Percentiles rank a stretch among this genome's conserved stretches.
Conservation (phyloP, 805 yeast species). For the Saccharomycopsis malanga region DNA sequence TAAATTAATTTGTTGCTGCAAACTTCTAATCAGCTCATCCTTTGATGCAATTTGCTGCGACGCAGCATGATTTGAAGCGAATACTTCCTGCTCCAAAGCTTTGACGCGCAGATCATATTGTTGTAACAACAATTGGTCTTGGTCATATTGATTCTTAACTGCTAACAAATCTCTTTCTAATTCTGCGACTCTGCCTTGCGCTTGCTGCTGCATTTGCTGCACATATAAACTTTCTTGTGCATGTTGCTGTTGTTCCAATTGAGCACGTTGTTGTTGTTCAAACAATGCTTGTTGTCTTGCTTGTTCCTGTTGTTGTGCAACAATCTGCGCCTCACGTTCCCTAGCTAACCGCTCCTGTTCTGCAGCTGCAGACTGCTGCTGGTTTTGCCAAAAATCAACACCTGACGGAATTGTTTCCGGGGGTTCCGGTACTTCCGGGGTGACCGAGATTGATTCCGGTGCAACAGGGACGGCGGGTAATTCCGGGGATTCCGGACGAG, state of each 20-base stretch:
- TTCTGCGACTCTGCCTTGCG: constrained; percentile 72
- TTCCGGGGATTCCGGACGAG: constrained; percentile 30
- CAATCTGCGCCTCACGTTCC: constrained; percentile 57
- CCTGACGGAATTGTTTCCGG: constrained; percentile 46
- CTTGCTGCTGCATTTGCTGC: constrained; percentile 64
- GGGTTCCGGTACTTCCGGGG: constrained; percentile 29
- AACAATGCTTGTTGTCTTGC: constrained; percentile 59
- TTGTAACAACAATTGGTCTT: constrained; percentile 73
- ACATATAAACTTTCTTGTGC: constrained; percentile 65
- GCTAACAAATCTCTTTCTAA: constrained; percentile 73
- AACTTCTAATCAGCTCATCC: constrained; percentile 58
- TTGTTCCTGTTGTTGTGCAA: constrained; percentile 61
- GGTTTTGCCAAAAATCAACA: constrained; percentile 37
- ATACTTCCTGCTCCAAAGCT: constrained; percentile 67
- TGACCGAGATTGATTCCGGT: no score
- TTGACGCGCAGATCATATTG: constrained; percentile 85
- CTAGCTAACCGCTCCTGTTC: constrained; percentile 56
- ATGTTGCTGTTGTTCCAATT: constrained; percentile 57
- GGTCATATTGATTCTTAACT: constrained; percentile 75
- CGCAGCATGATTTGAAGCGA: constrained; percentile 53
- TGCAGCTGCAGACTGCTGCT: constrained; percentile 47
- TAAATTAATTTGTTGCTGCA: constrained; percentile 66
- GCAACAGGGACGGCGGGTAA: constrained; percentile 36
- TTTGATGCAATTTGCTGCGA: constrained; percentile 68
- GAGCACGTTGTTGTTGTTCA: constrained; percentile 66